Evolutionary conservation across 352 stramenopile species (phyloP).

Genomic region (Bremia lactucae): DNA sequence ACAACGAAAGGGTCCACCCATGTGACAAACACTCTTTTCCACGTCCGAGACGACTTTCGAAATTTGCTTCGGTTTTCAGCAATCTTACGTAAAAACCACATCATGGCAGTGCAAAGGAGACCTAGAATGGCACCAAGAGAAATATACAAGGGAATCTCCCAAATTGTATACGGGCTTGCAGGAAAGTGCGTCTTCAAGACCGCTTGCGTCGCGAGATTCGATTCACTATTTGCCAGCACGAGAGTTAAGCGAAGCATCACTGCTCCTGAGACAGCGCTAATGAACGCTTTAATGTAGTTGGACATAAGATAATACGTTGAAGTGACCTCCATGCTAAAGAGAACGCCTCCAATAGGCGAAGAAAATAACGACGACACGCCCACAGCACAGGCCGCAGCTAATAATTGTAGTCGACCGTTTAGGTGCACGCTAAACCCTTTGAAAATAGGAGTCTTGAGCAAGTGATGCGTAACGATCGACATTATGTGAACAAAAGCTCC

Average conservation of each 20-base stretch:
- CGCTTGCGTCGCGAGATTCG: conserved; percentile 31
- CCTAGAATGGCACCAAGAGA: conserved; percentile 52
- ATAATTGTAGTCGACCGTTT: conserved; percentile 78
- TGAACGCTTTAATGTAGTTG: conserved; percentile 87
- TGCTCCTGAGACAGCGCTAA: conserved; percentile 65
- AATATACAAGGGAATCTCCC: conserved; percentile 64
- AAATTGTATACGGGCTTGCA: conserved; percentile 43
- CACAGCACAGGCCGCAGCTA: conserved; percentile 86
- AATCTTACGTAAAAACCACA: conserved; percentile 48
- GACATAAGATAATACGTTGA: conserved; percentile 83
- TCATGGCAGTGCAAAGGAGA: conserved; percentile 39
- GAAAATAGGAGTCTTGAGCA: conserved; percentile 78
- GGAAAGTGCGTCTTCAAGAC: conserved; percentile 45
- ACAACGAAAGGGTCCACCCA: conserved; percentile 63
- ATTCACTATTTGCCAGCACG: conserved; percentile 43
- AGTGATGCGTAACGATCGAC: conserved; percentile 85
- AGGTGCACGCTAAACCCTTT: conserved; percentile 55
- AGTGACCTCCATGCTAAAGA: conserved; percentile 92
- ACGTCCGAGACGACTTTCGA: conserved; percentile 29
- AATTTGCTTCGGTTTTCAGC: conserved; percentile 28
- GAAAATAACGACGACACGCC: conserved; percentile 90
- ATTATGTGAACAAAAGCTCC: conserved; percentile 98
- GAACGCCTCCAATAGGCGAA: conserved; percentile 87
- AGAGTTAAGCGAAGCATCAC: conserved; percentile 69
- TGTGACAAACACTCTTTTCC: conserved; percentile 40